These are phyloP conservation scores for Lavandula angustifolia DNA, from an alignment of 257 asterid genomes.

Conservation along the genomic window DNA sequence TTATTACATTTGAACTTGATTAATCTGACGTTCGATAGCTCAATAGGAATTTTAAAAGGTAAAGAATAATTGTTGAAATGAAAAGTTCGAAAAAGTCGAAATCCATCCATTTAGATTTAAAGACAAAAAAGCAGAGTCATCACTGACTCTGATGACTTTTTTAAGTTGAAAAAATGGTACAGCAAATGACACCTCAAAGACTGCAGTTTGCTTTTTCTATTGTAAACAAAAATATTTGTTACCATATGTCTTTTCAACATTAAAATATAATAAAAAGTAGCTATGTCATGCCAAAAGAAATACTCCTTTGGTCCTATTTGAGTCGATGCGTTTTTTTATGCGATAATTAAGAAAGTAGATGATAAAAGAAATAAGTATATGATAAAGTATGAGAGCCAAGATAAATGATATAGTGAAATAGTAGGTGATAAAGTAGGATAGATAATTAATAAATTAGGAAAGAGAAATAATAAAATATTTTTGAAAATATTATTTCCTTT, in stretches of 20 bases:
- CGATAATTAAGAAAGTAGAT: no score
- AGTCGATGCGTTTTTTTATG: no score
- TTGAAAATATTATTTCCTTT: no score
- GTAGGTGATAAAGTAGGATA: no score
- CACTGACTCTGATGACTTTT: slow-evolving; percentile 12
- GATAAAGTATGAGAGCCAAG: no score
- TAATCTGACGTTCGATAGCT: neutral
- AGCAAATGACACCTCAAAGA: slow-evolving; percentile 9
- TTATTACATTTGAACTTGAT: neutral
- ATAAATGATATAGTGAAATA: no score
- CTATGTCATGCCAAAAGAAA: neutral
- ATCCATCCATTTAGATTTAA: neutral
- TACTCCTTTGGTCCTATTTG: no score
- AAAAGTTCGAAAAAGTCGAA: slow-evolving; percentile 11
- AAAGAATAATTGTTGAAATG: slow-evolving; percentile 11
- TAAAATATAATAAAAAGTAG: neutral
- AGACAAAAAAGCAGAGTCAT: slow-evolving; percentile 8
- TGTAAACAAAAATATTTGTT: neutral
- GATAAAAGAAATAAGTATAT: no score
- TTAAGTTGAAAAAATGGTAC: neutral
- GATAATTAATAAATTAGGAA: no score
- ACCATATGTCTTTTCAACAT: neutral
- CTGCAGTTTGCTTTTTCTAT: neutral
- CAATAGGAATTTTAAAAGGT: slow-evolving; percentile 5
- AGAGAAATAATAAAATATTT: no score